A percentile compares a stretch with the other conserved stretches of the same genome.
Evolutionary conservation across 768 basidiomycete species (phyloP).

Genomic region (Termitomyces sp.): DNA sequence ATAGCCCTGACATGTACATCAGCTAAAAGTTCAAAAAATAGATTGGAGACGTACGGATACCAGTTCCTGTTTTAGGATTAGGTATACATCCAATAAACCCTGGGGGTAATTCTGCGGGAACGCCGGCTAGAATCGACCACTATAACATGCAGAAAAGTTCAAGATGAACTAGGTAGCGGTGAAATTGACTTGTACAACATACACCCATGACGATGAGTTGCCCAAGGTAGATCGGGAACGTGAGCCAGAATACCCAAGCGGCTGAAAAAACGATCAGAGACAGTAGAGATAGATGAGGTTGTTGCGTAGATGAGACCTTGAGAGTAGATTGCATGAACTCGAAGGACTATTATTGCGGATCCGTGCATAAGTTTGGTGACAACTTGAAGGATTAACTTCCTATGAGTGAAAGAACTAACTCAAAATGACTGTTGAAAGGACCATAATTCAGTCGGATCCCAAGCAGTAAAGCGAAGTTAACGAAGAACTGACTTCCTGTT

Average conservation of each 20-base stretch:
- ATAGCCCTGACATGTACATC: not conserved
- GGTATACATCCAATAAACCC: not conserved
- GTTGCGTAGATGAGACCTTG: not conserved
- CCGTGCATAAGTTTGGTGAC: not conserved
- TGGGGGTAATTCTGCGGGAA: not conserved
- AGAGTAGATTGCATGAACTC: not conserved
- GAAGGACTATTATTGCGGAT: not conserved
- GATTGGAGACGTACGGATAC: not conserved
- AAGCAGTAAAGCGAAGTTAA: not conserved
- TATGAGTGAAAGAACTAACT: not conserved
- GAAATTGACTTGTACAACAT: not conserved
- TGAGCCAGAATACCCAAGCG: not conserved
- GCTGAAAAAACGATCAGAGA: not conserved
- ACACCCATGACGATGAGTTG: not conserved
- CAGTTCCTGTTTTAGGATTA: not conserved
- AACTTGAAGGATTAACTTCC: no score
- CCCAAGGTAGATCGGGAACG: not conserved
- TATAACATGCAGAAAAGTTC: not conserved
- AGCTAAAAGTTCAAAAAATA: not conserved
- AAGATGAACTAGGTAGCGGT: not conserved
- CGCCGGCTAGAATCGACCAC: not conserved
- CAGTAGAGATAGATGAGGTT: not conserved
- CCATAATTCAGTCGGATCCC: not conserved
- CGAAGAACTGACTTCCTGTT: not conserved
- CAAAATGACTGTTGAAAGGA: not conserved